Base-by-base conservation (phyloP, 2,329 filamentous ascomycete genomes). In the Verticillium nonalfalfae region DNA sequence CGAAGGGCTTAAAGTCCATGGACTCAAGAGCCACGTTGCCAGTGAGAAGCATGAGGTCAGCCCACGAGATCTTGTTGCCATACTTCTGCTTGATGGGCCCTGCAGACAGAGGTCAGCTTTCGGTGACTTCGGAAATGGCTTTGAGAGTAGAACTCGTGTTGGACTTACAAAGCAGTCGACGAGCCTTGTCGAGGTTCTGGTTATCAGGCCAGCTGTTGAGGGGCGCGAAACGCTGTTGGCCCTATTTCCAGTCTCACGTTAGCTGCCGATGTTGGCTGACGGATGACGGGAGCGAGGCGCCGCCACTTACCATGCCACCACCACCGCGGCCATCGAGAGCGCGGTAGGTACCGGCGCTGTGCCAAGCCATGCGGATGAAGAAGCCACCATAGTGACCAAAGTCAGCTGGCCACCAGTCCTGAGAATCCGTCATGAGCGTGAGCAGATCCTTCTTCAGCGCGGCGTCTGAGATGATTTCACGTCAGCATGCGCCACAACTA, bases 181-280 rank as follows among this genome's bases (percentile, higher is more conserved):
- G 89, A 38, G 89, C 90, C 83, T 93, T 93, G 83, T 93, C 90
- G 59, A 93, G 82, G 68, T 80, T 87, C 70, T 86, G 87, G 66
- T 93, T 93, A 76, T 93, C 90, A 40, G 90, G 90, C 90, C 90
- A 92, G 79, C 86, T 86, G 83, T 92, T 92, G 71, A 93, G 85
- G 4, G 90, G 90, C 58, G 90, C 89, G 68, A 93, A 93, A 52
- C 90, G 86, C 76, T 93, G 89, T 76, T 92, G 89, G 61, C 88
- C 90, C 69, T 73, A 35, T 6, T 31, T 13, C 13, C 14, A 33
- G 15, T 52, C 38, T 40, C 21, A n/a, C n/a, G 35, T 57, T 38
- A 57, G 56, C 34, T 31, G 56, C 34, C 15, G 35, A 11, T 26
- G 14, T 36, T 31, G 34, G 7, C 1, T 11, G 34, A 50, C 36